Conservation (phyloP, 352 stramenopile species). For the Pythium scleroteichum region DNA sequence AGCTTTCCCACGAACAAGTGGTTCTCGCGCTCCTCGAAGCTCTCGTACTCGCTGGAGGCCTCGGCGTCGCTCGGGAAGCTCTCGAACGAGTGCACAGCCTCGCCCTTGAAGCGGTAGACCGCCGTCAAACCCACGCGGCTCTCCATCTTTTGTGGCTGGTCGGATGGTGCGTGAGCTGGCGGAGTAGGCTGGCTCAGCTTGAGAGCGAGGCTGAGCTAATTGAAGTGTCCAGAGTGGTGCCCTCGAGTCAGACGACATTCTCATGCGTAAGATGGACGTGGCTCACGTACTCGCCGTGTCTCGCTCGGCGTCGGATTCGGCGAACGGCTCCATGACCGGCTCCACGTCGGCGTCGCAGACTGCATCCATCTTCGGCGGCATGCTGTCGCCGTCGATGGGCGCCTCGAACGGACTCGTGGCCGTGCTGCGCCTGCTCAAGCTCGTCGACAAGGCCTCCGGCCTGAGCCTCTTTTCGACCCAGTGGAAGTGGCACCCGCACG, state of each 20-base stretch:
- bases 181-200: not conserved
- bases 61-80: constrained; percentile 58
- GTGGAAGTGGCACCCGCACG: constrained; percentile 82
- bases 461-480: constrained; percentile 75
- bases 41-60: constrained; percentile 72
- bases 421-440: constrained; percentile 72
- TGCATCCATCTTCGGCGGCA: not conserved
- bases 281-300: not conserved
- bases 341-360: constrained; percentile 10
- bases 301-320: constrained; percentile 11
- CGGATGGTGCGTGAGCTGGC: not conserved
- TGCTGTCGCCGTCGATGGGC: constrained; percentile 10
- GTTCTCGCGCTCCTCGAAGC: constrained; percentile 50
- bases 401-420: constrained; percentile 38
- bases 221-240: constrained; percentile 3
- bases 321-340: constrained; percentile 1
- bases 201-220: not conserved
- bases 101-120: constrained; percentile 64
- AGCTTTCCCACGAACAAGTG: constrained; percentile 71
- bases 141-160: constrained; percentile 23
- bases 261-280: constrained; percentile 4
- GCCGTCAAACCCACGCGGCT: constrained; percentile 42
- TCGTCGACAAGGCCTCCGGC: constrained; percentile 66
- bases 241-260: not conserved
- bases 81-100: constrained; percentile 68